These are phyloP conservation scores for Neopestalotiopsis sp. DNA, from an alignment of 2,329 filamentous ascomycete species.

Conservation along the genomic window DNA sequence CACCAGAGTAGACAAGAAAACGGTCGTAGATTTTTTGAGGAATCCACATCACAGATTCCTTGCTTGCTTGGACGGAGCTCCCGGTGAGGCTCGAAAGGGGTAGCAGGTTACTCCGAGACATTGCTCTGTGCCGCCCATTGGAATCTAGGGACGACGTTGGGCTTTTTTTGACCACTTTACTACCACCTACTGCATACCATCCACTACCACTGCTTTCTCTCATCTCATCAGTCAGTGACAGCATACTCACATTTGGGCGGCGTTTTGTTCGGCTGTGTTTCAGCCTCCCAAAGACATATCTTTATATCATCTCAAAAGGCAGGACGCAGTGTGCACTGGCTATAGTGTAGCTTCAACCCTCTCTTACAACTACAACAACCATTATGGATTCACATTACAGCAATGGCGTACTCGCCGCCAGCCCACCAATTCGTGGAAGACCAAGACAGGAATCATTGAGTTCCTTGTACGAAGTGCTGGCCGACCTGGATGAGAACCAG, in stretches of 20 bases:
- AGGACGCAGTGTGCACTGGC: not conserved
- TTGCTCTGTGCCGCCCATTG: not conserved
- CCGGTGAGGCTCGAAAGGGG: slow-evolving; percentile 2
- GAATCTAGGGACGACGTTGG: not conserved
- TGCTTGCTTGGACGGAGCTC: not conserved
- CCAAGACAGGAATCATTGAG: slow-evolving; percentile 16
- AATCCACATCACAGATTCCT: not conserved
- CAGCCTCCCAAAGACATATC: not conserved
- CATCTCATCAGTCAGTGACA: not conserved
- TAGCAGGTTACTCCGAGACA: not conserved
- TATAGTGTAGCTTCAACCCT: not conserved
- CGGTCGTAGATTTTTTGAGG: not conserved
- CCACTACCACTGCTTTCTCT: not conserved
- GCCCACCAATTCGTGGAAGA: not conserved
- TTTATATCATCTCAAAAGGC: not conserved
- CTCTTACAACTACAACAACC: not conserved
- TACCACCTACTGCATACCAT: not conserved
- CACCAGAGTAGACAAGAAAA: not conserved
- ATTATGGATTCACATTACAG: slow-evolving; percentile 11
- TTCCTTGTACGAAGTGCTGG: slow-evolving; percentile 20
- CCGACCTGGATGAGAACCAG: slow-evolving; percentile 20
- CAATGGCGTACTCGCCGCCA: not conserved
- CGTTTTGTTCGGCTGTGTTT: not conserved
- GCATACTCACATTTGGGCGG: not conserved
- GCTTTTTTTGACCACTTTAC: not conserved